Evolutionary conservation across 73 alveolate genomes (phyloP), one percentile per base, ranked within the genome.

Genomic region (Stentor coeruleus): DNA sequence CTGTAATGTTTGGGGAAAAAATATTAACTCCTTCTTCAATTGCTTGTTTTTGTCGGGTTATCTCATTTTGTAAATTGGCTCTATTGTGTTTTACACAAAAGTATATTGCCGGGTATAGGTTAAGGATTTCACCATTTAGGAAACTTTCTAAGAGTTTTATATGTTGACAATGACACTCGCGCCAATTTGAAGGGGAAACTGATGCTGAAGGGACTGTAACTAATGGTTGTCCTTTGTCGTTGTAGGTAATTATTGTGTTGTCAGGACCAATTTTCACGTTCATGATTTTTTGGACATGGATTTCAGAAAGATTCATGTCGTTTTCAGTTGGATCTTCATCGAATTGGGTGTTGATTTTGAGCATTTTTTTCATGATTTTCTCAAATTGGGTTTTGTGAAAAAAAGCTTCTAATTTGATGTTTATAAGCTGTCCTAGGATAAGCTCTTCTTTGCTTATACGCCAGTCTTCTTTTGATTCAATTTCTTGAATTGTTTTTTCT

Each of bases 31-130:
- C 79, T 2, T 66, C 40, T 31, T 66, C 79, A 66, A 66, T 33
- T 66, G 79, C 41, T 11, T 20, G n/a, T 33, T 66, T 66, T 66
- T 66, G 79, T 1, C 79, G 79, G n/a, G n/a, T 66, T 1, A 66
- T 31, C 33, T 66, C 79, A 15, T 31, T 0, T 20, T 66, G 40
- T n/a, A 49, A 49, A 49, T 49, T 6, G 66, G 6, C 66, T 49
- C 66, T 49, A 20, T 49, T 49, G 28, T 11, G 66, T 6, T 66
- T 33, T 20, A 66, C 39, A 33, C 79, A 66, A 33, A 20, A 31
- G 36, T 31, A 1, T 20, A 33, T 11, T 66, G 37, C 2, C 1
- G 11, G n/a, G 36, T 26, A 66, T 20, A 66, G n/a, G 79, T 66
- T 33, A 11, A 66, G n/a, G 14, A 11, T 26, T 20, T 66, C 79